These are phyloP conservation scores for Annulohypoxylon truncatum DNA, from an alignment of 2,329 filamentous ascomycete species.

Conservation along the genomic window DNA sequence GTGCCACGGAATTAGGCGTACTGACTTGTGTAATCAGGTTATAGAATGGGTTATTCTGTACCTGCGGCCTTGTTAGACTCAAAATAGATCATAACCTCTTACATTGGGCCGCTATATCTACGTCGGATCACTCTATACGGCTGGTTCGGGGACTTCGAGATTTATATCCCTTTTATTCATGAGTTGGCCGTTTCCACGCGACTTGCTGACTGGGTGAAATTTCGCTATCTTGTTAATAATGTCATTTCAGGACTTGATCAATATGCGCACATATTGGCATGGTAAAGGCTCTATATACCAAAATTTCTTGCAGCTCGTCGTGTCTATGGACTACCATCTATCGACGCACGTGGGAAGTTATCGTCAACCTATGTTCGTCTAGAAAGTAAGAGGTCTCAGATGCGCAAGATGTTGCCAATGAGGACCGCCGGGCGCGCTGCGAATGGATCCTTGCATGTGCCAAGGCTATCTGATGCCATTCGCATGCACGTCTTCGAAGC, in stretches of 20 bases:
- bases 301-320: too few species aligned
- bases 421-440: constrained; percentile 1
- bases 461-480: constrained; percentile 29
- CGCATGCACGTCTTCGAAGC: constrained; percentile 17
- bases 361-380: background rate
- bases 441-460: constrained; percentile 15
- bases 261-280: background rate
- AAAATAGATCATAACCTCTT: background rate
- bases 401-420: background rate
- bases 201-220: background rate
- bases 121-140: background rate
- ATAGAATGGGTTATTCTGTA: background rate
- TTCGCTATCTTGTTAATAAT: background rate
- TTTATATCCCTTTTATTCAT: background rate
- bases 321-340: too few species aligned
- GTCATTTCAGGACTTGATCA: too few species aligned
- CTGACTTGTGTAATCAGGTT: too few species aligned
- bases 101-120: background rate
- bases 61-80: too few species aligned
- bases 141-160: background rate
- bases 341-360: constrained; percentile 3
- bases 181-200: background rate
- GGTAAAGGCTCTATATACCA: background rate
- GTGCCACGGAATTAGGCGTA: background rate
- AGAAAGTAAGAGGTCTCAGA: background rate